Conservation (phyloP, 495 filamentous ascomycete genomes). For the Cladorrhinum samala region DNA sequence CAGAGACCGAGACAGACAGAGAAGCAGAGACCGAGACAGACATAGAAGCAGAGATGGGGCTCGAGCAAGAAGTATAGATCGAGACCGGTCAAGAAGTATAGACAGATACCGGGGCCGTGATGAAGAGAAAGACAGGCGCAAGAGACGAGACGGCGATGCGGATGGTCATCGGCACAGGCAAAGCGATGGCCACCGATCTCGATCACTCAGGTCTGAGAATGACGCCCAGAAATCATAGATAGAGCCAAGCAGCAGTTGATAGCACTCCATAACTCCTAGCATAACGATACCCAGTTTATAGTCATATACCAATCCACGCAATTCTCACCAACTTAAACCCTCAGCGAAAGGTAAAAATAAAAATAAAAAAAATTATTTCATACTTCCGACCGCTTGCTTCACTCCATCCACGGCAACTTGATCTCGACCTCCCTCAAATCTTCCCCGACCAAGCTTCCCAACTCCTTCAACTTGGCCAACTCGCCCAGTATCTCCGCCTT, state of each 20-base stretch:
- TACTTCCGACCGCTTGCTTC: neutral
- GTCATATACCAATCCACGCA: too few species aligned
- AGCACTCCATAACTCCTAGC: neutral
- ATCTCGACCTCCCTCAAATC: slow-evolving; percentile 43
- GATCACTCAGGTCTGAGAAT: neutral
- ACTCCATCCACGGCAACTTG: slow-evolving; percentile 40
- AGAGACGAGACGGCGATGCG: neutral
- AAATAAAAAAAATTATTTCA: neutral
- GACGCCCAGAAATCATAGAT: too few species aligned
- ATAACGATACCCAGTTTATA: neutral
- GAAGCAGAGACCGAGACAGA: slow-evolving; percentile 3
- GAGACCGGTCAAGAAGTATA: neutral
- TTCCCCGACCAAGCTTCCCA: slow-evolving; percentile 35
- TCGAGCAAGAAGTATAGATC: neutral
- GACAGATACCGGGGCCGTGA: neutral
- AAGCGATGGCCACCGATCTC: too few species aligned
- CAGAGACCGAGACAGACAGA: slow-evolving; percentile 1
- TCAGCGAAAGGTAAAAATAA: neutral
- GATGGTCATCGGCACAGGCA: neutral
- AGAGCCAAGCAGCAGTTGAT: too few species aligned
- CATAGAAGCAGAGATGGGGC: neutral
- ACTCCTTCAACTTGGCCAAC: slow-evolving; percentile 35
- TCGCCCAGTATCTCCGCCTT: slow-evolving; percentile 38
- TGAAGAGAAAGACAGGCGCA: neutral
- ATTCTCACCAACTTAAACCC: too few species aligned